Conservation (phyloP, 257 asterid genomes). For the Solanum paucissectum region DNA sequence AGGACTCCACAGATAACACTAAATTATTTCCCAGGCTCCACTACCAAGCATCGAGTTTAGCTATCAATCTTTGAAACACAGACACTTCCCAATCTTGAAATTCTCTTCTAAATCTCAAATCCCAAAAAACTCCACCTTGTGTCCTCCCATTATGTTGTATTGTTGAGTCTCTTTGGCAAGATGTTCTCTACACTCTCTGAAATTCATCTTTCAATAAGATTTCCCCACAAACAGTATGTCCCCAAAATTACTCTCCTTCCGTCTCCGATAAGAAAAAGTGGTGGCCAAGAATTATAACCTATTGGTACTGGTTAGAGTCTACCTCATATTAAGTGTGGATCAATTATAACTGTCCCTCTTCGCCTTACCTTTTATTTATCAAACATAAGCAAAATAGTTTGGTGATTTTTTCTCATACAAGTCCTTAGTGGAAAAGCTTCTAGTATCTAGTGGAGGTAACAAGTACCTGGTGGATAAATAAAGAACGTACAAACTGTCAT, state of each 20-base stretch:
- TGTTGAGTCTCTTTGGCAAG: neutral
- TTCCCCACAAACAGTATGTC: neutral
- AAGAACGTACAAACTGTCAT: neutral
- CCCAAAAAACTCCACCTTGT: neutral
- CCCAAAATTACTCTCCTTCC: neutral
- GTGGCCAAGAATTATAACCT: neutral
- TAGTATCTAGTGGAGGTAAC: neutral
- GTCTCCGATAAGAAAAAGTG: neutral
- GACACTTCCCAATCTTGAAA: neutral
- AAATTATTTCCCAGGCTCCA: too few species aligned
- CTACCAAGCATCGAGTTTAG: neutral
- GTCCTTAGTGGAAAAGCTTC: neutral
- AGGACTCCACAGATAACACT: too few species aligned
- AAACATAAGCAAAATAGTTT: neutral
- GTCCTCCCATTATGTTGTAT: neutral
- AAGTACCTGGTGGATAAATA: neutral
- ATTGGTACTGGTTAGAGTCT: neutral
- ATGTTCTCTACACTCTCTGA: neutral
- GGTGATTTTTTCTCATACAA: neutral
- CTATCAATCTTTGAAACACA: neutral
- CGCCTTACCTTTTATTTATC: neutral
- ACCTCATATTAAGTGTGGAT: neutral
- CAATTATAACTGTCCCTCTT: neutral
- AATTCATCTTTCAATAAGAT: neutral
- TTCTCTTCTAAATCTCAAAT: neutral